These are phyloP conservation scores for Iris macrosiphon DNA, from an alignment of 106 monocot genomes.

Conservation along the genomic window DNA sequence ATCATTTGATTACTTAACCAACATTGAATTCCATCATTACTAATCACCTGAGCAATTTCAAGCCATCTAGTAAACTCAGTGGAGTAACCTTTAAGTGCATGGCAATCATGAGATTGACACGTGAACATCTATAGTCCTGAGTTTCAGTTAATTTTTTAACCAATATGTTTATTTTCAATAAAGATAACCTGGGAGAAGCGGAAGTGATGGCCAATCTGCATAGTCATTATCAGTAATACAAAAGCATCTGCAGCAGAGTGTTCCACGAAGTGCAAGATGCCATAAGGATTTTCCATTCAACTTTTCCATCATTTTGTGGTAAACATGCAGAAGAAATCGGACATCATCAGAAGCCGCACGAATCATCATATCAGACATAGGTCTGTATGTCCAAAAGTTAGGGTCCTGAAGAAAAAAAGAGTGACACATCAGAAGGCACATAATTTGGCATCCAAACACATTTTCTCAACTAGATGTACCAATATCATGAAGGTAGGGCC, in stretches of 20 bases:
- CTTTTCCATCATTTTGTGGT: slow-evolving; percentile 81
- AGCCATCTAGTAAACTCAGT: too few species aligned
- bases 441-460: background rate
- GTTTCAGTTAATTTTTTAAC: too few species aligned
- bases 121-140: too few species aligned
- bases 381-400: slow-evolving; percentile 75
- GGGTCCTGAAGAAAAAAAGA: slow-evolving; percentile 54
- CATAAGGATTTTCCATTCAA: slow-evolving; percentile 61
- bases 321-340: slow-evolving; percentile 76
- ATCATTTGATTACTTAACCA: too few species aligned
- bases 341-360: slow-evolving; percentile 88
- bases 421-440: background rate
- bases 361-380: slow-evolving; percentile 86
- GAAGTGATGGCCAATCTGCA: slow-evolving; percentile 74
- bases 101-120: too few species aligned
- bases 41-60: too few species aligned
- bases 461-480: too few species aligned
- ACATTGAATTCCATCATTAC: too few species aligned
- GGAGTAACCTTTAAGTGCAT: too few species aligned
- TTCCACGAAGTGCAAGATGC: slow-evolving; percentile 71
- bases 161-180: slow-evolving; percentile 2
- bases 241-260: slow-evolving; percentile 83
- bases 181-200: slow-evolving; percentile 54
- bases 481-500: background rate
- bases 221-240: slow-evolving; percentile 57